Evolutionary conservation across 139 green algal species (phyloP).

Genomic region (Eudorina sp.): DNA sequence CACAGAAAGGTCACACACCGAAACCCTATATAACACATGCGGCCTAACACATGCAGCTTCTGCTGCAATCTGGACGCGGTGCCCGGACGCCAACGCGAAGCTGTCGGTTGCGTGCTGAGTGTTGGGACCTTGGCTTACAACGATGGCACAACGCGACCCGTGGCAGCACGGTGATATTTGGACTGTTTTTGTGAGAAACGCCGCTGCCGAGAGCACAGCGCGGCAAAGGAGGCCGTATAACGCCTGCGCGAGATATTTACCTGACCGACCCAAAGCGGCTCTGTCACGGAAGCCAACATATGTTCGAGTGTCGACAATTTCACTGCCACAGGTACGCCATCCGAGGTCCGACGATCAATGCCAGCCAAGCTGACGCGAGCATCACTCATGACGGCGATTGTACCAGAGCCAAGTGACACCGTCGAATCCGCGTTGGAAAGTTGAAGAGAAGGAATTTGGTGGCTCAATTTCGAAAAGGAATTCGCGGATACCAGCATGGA

Average conservation of each 20-base stretch:
- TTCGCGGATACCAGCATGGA: background rate
- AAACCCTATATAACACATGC: background rate
- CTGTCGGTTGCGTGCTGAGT: background rate
- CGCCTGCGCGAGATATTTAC: background rate
- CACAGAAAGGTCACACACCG: too few relatives aligned
- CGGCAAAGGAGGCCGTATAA: background rate
- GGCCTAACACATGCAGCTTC: background rate
- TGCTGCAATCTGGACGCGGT: background rate
- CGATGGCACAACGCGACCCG: background rate
- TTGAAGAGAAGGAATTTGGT: background rate
- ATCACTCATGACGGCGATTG: background rate
- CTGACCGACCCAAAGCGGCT: constrained; percentile 6
- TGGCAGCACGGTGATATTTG: too few relatives aligned
- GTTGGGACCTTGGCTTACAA: background rate
- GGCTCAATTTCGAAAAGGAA: background rate
- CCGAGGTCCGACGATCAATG: background rate
- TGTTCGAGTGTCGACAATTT: background rate
- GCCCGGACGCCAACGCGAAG: background rate
- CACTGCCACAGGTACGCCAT: background rate
- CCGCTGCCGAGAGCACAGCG: too few relatives aligned
- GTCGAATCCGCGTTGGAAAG: background rate
- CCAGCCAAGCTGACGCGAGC: background rate
- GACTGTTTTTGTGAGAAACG: too few relatives aligned
- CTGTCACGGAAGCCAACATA: background rate
- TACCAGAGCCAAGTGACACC: background rate